phyloP scores from a whole-genome alignment of 495 filamentous ascomycete genomes.

The Xylaria castorea region DNA sequence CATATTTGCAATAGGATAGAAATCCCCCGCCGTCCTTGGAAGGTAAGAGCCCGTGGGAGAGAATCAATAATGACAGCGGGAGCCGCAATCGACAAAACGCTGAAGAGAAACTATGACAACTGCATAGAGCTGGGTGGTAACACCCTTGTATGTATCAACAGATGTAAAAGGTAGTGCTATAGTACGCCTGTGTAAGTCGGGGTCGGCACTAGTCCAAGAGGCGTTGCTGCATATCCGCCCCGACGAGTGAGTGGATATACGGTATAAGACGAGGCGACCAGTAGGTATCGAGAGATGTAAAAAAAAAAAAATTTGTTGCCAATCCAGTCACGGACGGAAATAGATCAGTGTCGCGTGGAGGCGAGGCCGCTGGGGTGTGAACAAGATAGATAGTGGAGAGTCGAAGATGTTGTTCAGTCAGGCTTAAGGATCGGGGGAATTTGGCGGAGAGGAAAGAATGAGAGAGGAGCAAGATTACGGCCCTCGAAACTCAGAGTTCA shows the following conservation, averaged over 20 bases:
- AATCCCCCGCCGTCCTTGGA: background rate
- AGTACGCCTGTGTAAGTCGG: conserved; percentile 27
- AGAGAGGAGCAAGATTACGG: conserved; percentile 6
- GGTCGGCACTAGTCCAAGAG: conserved; percentile 30
- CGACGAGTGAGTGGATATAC: conserved; percentile 31
- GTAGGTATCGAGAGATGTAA: background rate
- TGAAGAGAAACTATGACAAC: conserved; percentile 49
- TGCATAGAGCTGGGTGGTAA: conserved; percentile 44
- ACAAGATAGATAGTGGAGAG: background rate
- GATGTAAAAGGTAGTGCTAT: conserved; percentile 27
- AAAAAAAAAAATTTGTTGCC: background rate
- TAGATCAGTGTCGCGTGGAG: background rate
- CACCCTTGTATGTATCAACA: conserved; percentile 17
- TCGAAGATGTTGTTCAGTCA: background rate
- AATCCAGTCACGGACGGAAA: background rate
- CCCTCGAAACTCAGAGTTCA: background rate
- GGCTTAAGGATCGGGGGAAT: background rate
- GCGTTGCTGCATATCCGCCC: conserved; percentile 37
- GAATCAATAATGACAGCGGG: conserved; percentile 23
- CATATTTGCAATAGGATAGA: conserved; percentile 46
- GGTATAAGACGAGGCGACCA: conserved; percentile 11
- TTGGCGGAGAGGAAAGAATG: background rate
- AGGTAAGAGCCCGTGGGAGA: background rate
- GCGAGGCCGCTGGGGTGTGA: conserved; percentile 1
- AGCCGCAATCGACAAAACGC: conserved; percentile 52